Percentiles rank a stretch among this genome's conserved stretches.
Conservation (phyloP, 2,329 filamentous ascomycete species). For the Triangularia setosa region DNA sequence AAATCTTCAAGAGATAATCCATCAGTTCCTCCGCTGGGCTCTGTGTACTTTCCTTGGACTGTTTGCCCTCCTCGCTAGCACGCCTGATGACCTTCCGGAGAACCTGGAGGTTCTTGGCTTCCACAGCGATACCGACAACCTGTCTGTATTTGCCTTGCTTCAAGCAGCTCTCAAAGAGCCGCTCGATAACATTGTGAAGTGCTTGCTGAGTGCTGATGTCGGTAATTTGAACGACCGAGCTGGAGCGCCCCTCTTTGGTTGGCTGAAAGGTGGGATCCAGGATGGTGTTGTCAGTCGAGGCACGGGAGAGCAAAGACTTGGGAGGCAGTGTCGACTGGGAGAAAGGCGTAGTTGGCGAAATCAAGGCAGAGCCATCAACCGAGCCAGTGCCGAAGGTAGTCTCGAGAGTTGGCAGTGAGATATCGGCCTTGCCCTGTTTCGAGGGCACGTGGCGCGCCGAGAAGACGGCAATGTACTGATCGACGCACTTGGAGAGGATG, state of each 20-base stretch:
- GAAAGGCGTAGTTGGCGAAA: conserved; percentile 91
- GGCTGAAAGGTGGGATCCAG: conserved; percentile 56
- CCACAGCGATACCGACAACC: conserved; percentile 93
- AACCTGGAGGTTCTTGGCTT: conserved; percentile 87
- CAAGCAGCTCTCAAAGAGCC: conserved; percentile 88
- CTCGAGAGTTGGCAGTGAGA: conserved; percentile 64
- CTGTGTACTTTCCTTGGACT: conserved; percentile 52
- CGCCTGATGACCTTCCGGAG: conserved; percentile 82
- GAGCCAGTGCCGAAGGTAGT: conserved; percentile 70
- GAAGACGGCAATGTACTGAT: conserved; percentile 86
- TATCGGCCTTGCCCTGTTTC: conserved; percentile 38
- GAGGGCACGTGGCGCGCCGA: conserved; percentile 48
- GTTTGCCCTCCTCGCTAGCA: conserved; percentile 81
- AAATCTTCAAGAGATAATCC: conserved; percentile 93
- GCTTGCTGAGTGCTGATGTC: conserved; percentile 72
- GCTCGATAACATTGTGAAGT: conserved; percentile 78
- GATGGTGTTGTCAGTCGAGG: conserved; percentile 62
- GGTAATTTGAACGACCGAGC: conserved; percentile 61
- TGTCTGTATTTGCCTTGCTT: conserved; percentile 84
- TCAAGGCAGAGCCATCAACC: conserved; percentile 65
- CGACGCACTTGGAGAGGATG: conserved; percentile 96
- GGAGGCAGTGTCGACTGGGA: conserved; percentile 90
- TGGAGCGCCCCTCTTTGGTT: conserved; percentile 51
- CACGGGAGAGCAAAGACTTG: conserved; percentile 89
- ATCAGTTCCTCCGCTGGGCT: conserved; percentile 83